Evolutionary conservation across 1,139 yeast species (phyloP), one percentile per base, ranked within the genome.

Genomic region (Pichia cactophila): DNA sequence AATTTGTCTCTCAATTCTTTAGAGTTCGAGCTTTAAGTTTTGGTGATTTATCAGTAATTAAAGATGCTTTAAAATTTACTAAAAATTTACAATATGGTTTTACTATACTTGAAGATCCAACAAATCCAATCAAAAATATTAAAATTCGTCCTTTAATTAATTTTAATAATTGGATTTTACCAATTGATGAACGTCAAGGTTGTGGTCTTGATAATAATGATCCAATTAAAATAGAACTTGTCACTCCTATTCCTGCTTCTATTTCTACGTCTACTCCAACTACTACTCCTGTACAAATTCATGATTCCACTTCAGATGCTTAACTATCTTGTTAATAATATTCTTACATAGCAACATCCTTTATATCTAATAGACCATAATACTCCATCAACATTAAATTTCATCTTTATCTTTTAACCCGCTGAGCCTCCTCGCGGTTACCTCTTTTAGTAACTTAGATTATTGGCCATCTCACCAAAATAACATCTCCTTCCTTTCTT

Each of bases 1-100:
- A 66, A 9, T 74, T 81, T 51, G 74, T 88, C 57, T 81, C 88
- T 54, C 72, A 75, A 54, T 88, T 88, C 67, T 81, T 83, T 72
- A 77, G 96, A 62, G 83, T 88, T 57, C 77, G 80, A 62, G 75
- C 78, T 49, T 64, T 80, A 44, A 74, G 80, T 46, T 70, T 69
- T 47, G 81, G 81, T 43, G 80, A 79, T 57, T 53, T 67, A 45
- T 65, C 66, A 31, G 58, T 77, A 44, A 70, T 80, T 31, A 61
- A 67, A 46, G 78, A 73, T 51, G 79, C 82, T 11, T 64, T 76
- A 56, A 57, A 67, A 39, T 61, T 61, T 54, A 68, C 77, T 33
- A 70, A 72, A 29, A 64, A 66, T 42, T 66, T 74, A 47, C 80
- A 78, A 60, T 65, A 72, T 47, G 69, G 72, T 12, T 50, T 31